Evolutionary conservation across 1,284 basidiomycete species (phyloP), one percentile per base, ranked within the genome.

Genomic region (Melampsora larici-populina): DNA sequence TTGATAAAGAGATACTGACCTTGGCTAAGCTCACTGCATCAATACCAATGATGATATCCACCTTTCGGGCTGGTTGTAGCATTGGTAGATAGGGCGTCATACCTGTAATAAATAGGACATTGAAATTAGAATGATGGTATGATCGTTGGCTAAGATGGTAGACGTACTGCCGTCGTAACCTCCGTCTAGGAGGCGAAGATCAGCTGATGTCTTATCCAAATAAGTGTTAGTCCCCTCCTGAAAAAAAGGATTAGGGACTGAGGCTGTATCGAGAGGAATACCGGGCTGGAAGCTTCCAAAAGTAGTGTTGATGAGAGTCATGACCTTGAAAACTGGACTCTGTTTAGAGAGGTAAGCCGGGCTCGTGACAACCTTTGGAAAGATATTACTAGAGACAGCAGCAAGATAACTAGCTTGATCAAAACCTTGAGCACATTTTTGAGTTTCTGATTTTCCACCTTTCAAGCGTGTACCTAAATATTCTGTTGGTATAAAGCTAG

Each of bases 21-120:
- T 60, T 67, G 36, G 55, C 72, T 51, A 70, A 24, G 36, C 67
- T 70, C 8, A 78, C 29, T 40, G 60, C 51, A 63, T 77, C 75
- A 5, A 77, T 64, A 1, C 67, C 75, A 55, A 77, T 55, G 31
- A 77, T 70, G 11, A 77, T 55, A 49, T 77, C 75, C 24, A 70
- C 31, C 43, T 70, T 49, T n/a, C 75, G 33, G 9, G 75, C 75
- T 24, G 68, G 68, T 18, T 48, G 48, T 21, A 78, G 33, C 11
- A 78, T n/a, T 26, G 75, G 75, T n/a, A 43, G 29, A 51, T 78
- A 78, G n/a, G 75, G 75, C 24, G 75, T 70, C 17, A 70, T 67
- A 21, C 36, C 75, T 78, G 49, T 26, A 9, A 55, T 7, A 26
- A 26, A 64, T 6, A 13, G 15, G 6, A 64, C 8, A 46, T 31